Percentiles rank a stretch among this genome's conserved stretches.
Conservation (phyloP, 2,329 filamentous ascomycete species). For the Calonectria crousiana region DNA sequence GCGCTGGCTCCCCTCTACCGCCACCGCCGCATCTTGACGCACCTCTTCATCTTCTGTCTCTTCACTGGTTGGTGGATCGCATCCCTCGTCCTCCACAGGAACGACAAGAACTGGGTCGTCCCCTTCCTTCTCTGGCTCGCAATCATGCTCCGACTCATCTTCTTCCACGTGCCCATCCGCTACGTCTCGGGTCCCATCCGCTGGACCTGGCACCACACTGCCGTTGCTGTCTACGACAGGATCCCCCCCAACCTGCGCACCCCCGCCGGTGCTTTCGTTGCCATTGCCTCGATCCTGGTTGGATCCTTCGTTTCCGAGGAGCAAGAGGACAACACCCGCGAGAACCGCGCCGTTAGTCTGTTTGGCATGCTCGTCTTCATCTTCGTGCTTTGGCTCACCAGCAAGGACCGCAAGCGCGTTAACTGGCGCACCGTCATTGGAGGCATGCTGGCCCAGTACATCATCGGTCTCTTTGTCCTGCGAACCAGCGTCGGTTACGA, state of each 20-base stretch:
- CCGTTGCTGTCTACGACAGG: slow-evolving; percentile 66
- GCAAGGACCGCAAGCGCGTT: slow-evolving; percentile 72
- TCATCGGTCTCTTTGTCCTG: slow-evolving; percentile 90
- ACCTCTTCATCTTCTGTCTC: slow-evolving; percentile 58
- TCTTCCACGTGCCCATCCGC: slow-evolving; percentile 77
- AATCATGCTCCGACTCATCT: slow-evolving; percentile 79
- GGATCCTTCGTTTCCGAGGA: slow-evolving; percentile 82
- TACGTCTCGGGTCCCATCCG: slow-evolving; percentile 76
- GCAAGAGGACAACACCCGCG: slow-evolving; percentile 79
- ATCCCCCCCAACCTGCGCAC: slow-evolving; percentile 77
- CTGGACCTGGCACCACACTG: slow-evolving; percentile 76
- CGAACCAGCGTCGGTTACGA: slow-evolving; percentile 85
- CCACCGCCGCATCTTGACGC: slow-evolving; percentile 59
- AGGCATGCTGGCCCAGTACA: slow-evolving; percentile 89
- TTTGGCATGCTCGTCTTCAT: slow-evolving; percentile 83
- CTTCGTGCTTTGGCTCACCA: slow-evolving; percentile 75
- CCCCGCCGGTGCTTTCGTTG: slow-evolving; percentile 71
- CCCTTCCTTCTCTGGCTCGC: slow-evolving; percentile 86
- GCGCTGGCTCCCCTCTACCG: slow-evolving; percentile 55
- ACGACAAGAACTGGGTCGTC: slow-evolving; percentile 83
- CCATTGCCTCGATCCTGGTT: slow-evolving; percentile 80
- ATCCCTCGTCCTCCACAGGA: slow-evolving; percentile 76
- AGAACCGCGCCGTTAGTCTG: slow-evolving; percentile 83
- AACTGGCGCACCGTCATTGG: slow-evolving; percentile 87
- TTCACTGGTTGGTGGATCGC: slow-evolving; percentile 81